Evolutionary conservation across 208 protist species (phyloP).

Genomic region (Giardia muris): DNA sequence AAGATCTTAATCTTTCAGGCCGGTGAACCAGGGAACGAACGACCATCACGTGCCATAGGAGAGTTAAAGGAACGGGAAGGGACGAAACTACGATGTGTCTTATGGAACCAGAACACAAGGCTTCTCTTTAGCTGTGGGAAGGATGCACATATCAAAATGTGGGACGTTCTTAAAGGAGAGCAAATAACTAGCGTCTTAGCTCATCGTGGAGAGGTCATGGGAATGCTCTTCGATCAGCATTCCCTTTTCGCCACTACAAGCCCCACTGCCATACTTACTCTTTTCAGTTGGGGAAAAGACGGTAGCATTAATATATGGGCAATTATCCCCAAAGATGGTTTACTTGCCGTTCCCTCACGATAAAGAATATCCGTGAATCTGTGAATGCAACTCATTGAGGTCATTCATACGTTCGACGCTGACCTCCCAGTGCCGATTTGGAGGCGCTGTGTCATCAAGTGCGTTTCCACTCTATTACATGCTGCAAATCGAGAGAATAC

Average conservation of each 20-base stretch:
- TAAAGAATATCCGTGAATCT: too few relatives aligned
- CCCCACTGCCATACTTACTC: too few relatives aligned
- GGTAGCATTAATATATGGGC: too few relatives aligned
- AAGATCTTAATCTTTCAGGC: constrained; percentile 12
- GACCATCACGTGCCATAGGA: background rate
- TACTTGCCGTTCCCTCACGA: too few relatives aligned
- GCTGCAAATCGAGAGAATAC: too few relatives aligned
- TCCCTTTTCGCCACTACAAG: background rate
- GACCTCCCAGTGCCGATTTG: too few relatives aligned
- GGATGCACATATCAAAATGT: background rate
- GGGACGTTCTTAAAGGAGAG: background rate
- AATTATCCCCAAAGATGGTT: too few relatives aligned
- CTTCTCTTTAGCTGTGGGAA: background rate
- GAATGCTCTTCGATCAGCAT: background rate
- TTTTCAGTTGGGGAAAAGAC: too few relatives aligned
- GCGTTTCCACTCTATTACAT: too few relatives aligned
- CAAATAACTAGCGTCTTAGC: background rate
- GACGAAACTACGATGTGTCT: background rate
- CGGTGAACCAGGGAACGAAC: background rate
- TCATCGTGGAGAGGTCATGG: background rate
- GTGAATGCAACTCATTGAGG: too few relatives aligned
- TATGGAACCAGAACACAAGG: background rate
- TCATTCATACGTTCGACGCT: too few relatives aligned
- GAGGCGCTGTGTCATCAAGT: too few relatives aligned
- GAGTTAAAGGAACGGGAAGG: background rate